phyloP scores from a whole-genome alignment of 192 early-diverging fungal genomes.

The Podila horticola region DNA sequence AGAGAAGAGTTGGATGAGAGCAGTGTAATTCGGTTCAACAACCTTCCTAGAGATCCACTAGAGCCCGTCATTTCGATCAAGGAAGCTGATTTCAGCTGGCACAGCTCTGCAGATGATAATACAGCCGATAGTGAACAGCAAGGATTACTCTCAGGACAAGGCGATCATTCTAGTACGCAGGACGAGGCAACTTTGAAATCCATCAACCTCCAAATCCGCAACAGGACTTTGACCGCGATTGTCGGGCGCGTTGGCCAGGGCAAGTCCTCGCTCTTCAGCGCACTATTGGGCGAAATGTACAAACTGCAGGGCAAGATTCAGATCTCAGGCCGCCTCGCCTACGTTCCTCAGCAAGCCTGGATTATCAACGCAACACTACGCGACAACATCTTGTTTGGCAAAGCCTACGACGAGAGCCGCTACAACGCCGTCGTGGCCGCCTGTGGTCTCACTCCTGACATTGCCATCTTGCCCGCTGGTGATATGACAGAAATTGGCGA shows the following conservation, averaged over 20 bases:
- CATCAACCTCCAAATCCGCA: slow-evolving; percentile 51
- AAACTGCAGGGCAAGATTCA: slow-evolving; percentile 59
- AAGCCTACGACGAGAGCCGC: slow-evolving; percentile 8
- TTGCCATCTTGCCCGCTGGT: slow-evolving; percentile 25
- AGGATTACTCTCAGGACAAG: not conserved
- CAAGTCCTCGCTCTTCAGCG: slow-evolving; percentile 77
- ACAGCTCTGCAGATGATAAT: not conserved
- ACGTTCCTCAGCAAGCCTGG: slow-evolving; percentile 62
- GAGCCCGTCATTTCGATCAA: slow-evolving; percentile 8
- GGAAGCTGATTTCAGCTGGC: slow-evolving; percentile 14
- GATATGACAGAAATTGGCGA: slow-evolving; percentile 71
- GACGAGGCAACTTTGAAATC: slow-evolving; percentile 30
- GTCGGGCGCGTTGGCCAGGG: slow-evolving; percentile 80
- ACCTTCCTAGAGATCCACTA: not conserved
- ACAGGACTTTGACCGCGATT: slow-evolving; percentile 61
- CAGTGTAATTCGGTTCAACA: not conserved
- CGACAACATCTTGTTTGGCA: slow-evolving; percentile 55
- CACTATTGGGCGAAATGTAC: slow-evolving; percentile 89
- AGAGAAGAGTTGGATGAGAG: slow-evolving; percentile 22
- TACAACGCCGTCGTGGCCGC: slow-evolving; percentile 11
- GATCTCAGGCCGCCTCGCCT: slow-evolving; percentile 69
- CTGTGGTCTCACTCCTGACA: slow-evolving; percentile 18
- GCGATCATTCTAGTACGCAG: not conserved
- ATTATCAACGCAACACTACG: slow-evolving; percentile 35
- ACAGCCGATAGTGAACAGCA: not conserved